Evolutionary conservation across 176 grass and related monocot genomes (phyloP), one percentile per base, ranked within the genome.

Genomic region (Hyparrhenia diplandra): DNA sequence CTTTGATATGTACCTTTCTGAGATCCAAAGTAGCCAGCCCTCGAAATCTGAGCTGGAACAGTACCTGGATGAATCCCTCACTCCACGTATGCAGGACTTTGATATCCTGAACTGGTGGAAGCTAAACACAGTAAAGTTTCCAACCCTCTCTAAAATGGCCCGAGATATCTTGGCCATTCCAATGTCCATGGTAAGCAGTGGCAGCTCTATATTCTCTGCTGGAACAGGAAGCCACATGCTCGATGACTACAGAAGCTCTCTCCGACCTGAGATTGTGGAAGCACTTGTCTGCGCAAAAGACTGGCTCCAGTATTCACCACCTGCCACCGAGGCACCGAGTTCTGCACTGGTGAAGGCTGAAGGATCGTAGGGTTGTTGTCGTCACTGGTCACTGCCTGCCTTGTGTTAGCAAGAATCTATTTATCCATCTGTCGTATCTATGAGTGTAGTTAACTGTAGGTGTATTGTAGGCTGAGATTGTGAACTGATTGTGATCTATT

Each of bases 51-150:
- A 97, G 63, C 67, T 97, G 42, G 94, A 97, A 40, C 94, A 97
- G 69, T 97, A 97, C 69, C 20, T 97, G 73, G 91, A 97, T 18
- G 94, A 97, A 46, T 85, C 83, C 71, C 88, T 97, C 21, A 90
- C 83, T 1, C 88, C 94, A 4, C 88, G 94, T 9, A 84, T 87
- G 69, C 90, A 79, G 40, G 91, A 97, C n/a, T 93, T 97, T 77
- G 94, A 97, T 25, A 91, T 91, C 24, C 46, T 97, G 41, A 82
- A 85, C 73, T 97, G 94, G 94, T 97, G 94, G 94, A 93, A 89
- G 71, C 91, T 97, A 13, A 97, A 93, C 71, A 93, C 73, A 5
- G 58, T 97, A 0, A 91, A 90, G 88, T 97, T 91, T 41, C 94
- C 94, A 67, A 89, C 88, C 0, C 88, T 97, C 3, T 91, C 94